These are phyloP conservation scores for Codiaeum variegatum DNA, from an alignment of 441 rosid species.

Conservation along the genomic window DNA sequence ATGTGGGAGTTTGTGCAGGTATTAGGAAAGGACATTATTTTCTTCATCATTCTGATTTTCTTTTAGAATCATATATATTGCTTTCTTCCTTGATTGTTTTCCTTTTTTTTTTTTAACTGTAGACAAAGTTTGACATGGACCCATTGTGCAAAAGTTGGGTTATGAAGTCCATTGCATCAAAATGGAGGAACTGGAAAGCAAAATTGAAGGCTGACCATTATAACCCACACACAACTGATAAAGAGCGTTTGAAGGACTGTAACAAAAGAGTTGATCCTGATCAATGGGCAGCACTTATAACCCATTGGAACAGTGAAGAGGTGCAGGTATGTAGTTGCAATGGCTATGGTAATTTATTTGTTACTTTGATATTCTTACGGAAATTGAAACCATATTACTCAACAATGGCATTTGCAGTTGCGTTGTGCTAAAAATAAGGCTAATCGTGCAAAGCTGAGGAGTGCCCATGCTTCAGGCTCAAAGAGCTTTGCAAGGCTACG, in stretches of 20 bases:
- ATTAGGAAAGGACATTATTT: not conserved
- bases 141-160: slow-evolving; percentile 33
- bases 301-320: slow-evolving; percentile 38
- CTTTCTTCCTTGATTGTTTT: not conserved
- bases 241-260: slow-evolving; percentile 33
- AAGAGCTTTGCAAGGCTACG: slow-evolving; percentile 42
- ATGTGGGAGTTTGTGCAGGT: slow-evolving; percentile 40
- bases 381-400: slow-evolving; percentile 5
- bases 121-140: slow-evolving; percentile 38
- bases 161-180: slow-evolving; percentile 30
- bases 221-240: slow-evolving; percentile 32
- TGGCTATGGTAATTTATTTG: not conserved
- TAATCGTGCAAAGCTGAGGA: slow-evolving; percentile 28
- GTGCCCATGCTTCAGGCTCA: slow-evolving; percentile 30
- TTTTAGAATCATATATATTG: not conserved
- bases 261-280: slow-evolving; percentile 38
- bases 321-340: slow-evolving; percentile 27
- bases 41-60: not conserved
- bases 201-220: slow-evolving; percentile 33
- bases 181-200: slow-evolving; percentile 44
- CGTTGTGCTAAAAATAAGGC: slow-evolving; percentile 36
- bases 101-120: not conserved
- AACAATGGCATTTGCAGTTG: slow-evolving; percentile 24
- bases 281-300: slow-evolving; percentile 38
- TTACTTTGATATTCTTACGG: not conserved